These are phyloP conservation scores for Rubia tinctorum DNA, from an alignment of 305 asterid genomes.

Conservation along the genomic window DNA sequence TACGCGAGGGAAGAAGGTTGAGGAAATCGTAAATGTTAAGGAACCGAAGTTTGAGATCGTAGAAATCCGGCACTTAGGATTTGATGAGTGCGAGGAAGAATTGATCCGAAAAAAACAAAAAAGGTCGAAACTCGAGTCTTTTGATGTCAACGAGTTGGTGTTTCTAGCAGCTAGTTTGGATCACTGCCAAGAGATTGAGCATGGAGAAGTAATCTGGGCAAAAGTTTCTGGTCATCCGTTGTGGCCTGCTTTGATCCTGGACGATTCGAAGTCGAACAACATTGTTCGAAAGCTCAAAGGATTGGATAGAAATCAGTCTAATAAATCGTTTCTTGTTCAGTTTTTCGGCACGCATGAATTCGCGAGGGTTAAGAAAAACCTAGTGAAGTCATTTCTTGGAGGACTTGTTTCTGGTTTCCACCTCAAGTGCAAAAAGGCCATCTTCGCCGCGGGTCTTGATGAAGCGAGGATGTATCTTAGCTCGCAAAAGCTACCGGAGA, in stretches of 20 bases:
- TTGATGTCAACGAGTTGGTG: slow-evolving; percentile 79
- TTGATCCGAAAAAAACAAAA: slow-evolving; percentile 14
- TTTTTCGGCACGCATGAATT: slow-evolving; percentile 98
- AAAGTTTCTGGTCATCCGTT: slow-evolving; percentile 96
- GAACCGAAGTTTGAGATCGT: slow-evolving; percentile 24
- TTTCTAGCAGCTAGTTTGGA: slow-evolving; percentile 86
- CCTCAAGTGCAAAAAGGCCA: slow-evolving; percentile 84
- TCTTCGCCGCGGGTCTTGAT: slow-evolving; percentile 65
- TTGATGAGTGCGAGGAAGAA: not conserved
- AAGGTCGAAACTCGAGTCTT: slow-evolving; percentile 29
- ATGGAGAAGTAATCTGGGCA: slow-evolving; percentile 93
- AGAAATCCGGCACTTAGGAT: slow-evolving; percentile 4
- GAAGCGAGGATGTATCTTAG: slow-evolving; percentile 69
- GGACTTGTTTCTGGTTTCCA: slow-evolving; percentile 89
- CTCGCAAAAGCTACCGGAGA: not conserved
- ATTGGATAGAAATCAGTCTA: slow-evolving; percentile 62
- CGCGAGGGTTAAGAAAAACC: slow-evolving; percentile 84
- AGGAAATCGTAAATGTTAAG: slow-evolving; percentile 33
- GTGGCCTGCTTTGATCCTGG: slow-evolving; percentile 93
- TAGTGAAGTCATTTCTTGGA: slow-evolving; percentile 74
- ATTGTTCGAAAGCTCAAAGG: slow-evolving; percentile 58
- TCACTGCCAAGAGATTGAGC: slow-evolving; percentile 68
- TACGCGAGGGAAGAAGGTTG: slow-evolving; percentile 50
- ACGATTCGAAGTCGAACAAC: slow-evolving; percentile 39
- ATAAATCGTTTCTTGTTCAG: slow-evolving; percentile 79